Base-by-base conservation (phyloP, 2,329 filamentous ascomycete genomes). In the Macrophomina pseudophaseolina region DNA sequence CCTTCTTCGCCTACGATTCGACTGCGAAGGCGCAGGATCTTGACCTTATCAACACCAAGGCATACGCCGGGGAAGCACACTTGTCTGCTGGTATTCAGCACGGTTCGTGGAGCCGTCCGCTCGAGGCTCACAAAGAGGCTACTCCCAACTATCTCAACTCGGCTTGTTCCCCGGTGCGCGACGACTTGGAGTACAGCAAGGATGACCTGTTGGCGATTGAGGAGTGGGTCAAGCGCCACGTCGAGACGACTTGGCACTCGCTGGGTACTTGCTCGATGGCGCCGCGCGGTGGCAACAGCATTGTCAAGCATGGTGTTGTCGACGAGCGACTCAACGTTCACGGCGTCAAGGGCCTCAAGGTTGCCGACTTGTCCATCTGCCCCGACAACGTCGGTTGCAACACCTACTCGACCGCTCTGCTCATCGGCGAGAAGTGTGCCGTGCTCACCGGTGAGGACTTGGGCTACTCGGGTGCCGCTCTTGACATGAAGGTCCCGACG, bases 271-370 rank as follows among this genome's bases (percentile, higher is more conserved):
- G 90, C 80, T 91, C 88, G 63, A 93, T 93, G 90, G 90, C 90
- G 0, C 91, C 91, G 4, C 85, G 80, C 68, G 86, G 92, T 73
- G 91, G 91, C 68, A 94, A 93, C 81, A 89, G 86, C 72, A 91
- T 94, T 73, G 90, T 93, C 76, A 91, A 91, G 81, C 90, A 93
- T 73, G 91, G 91, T 68, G 91, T 93, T 0, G 80, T 93, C 44
- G 91, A 93, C 74, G 90, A 92, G 78, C 86, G 90, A 68, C 84
- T 93, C 66, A 93, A 92, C 71, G 90, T 93, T 3, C 89, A 93
- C 74, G 91, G 90, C 62, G 90, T 92, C 70, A 85, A 91, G 82
- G 88, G 89, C 16, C 85, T 93, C 72, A 93, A 93, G 84, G 90
- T 93, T 30, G 90, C 90, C 12, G 91, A 93, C 77, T 78, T 93